phyloP scores from a whole-genome alignment of 2,329 filamentous ascomycete genomes.

The Fusarium compactum region DNA sequence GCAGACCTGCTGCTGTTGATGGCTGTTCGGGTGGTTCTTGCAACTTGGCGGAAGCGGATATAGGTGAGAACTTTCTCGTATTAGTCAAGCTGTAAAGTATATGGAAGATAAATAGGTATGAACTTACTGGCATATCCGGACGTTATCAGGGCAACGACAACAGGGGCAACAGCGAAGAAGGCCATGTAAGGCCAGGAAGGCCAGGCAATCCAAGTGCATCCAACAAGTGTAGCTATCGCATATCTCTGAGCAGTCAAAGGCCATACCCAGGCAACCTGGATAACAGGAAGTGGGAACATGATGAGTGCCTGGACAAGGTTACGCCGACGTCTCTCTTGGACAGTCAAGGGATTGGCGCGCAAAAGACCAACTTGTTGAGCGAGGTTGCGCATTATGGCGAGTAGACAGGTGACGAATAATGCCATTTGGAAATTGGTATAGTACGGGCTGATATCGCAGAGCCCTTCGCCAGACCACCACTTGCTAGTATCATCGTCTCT shows the following conservation, averaged over 20 bases:
- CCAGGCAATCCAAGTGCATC: slow-evolving; percentile 61
- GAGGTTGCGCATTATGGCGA: slow-evolving; percentile 67
- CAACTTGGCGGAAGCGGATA: slow-evolving; percentile 61
- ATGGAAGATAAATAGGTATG: neutral
- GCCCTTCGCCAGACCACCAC: slow-evolving; percentile 66
- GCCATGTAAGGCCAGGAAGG: slow-evolving; percentile 62
- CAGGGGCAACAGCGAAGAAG: slow-evolving; percentile 62
- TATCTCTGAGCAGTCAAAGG: slow-evolving; percentile 63
- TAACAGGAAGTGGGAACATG: slow-evolving; percentile 65
- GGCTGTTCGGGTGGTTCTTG: slow-evolving; percentile 55
- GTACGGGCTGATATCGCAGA: slow-evolving; percentile 66
- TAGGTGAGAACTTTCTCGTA: slow-evolving; percentile 58
- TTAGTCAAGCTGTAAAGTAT: neutral
- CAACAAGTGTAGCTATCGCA: slow-evolving; percentile 61
- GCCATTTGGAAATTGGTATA: slow-evolving; percentile 61
- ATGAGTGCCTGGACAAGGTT: slow-evolving; percentile 63
- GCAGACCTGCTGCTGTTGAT: slow-evolving; percentile 57
- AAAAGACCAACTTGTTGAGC: slow-evolving; percentile 62
- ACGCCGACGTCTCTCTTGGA: slow-evolving; percentile 57
- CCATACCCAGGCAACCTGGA: slow-evolving; percentile 63
- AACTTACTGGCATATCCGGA: slow-evolving; percentile 63
- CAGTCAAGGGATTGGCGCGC: slow-evolving; percentile 56
- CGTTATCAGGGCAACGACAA: slow-evolving; percentile 58
- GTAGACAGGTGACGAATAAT: slow-evolving; percentile 63
- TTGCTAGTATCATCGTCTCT: slow-evolving; percentile 60